A percentile compares a stretch with the other conserved stretches of the same genome.
Conservation (phyloP, 768 basidiomycete genomes). For the Dioszegia hungarica region DNA sequence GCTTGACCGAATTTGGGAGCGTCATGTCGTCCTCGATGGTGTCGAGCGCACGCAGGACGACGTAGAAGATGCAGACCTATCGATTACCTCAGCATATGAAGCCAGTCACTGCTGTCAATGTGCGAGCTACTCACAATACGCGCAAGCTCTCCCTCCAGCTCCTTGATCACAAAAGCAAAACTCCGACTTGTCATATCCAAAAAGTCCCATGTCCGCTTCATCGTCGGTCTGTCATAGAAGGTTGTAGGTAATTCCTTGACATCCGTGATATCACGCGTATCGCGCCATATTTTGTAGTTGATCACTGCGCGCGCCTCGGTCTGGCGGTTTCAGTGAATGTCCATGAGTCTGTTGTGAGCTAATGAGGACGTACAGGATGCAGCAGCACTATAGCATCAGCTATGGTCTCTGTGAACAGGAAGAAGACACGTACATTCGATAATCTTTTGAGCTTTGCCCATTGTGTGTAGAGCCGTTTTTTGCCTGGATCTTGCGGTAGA, state of each 20-base stretch:
- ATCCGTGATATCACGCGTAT: constrained; percentile 76
- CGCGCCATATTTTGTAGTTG: constrained; percentile 77
- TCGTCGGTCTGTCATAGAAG: constrained; percentile 77
- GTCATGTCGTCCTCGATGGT: constrained; percentile 99
- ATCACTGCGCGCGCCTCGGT: constrained; percentile 75
- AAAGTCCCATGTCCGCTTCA: constrained; percentile 86
- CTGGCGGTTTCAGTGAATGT: too few species aligned
- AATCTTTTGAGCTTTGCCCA: constrained; percentile 10
- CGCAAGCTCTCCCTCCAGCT: constrained; percentile 90
- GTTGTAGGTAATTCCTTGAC: constrained; percentile 69
- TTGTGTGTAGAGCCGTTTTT: constrained; percentile 7
- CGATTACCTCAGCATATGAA: too few species aligned
- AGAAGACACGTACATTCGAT: constrained; percentile 6
- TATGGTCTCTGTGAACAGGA: neutral
- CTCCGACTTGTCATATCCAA: constrained; percentile 83
- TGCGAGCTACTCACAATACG: constrained; percentile 63
- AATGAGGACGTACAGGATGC: constrained; percentile 25
- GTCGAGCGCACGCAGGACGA: constrained; percentile 88
- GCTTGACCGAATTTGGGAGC: constrained; percentile 76
- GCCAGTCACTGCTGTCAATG: neutral
- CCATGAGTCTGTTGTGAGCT: too few species aligned
- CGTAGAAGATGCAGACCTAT: constrained; percentile 90
- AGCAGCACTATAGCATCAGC: constrained; percentile 15
- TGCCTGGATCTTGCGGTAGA: neutral
- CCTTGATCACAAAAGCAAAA: constrained; percentile 90